Evolutionary conservation across 23 red algal species (phyloP).

Genomic region (Gracilaria gracilis): DNA sequence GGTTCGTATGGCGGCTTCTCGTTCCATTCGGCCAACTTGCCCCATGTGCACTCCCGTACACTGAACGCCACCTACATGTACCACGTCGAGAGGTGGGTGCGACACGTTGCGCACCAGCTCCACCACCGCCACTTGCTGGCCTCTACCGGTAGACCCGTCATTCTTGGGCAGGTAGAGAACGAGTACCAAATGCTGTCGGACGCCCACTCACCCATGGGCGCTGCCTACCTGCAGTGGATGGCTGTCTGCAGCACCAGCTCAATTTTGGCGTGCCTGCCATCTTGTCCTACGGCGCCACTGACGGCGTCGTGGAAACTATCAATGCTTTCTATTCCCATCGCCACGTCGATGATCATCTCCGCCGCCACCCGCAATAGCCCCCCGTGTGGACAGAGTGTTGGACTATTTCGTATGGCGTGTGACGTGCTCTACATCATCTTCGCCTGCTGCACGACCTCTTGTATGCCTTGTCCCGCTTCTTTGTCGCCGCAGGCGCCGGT

Average conservation of each 20-base stretch:
- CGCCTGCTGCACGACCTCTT: conserved; percentile 71
- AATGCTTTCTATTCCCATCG: conserved; percentile 92
- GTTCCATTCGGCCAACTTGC: conserved; percentile 65
- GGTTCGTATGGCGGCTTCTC: conserved; percentile 85
- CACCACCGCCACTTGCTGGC: conserved; percentile 59
- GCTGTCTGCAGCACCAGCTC: conserved; percentile 69
- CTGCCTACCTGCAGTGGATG: conserved; percentile 85
- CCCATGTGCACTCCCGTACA: conserved; percentile 87
- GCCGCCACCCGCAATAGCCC: conserved; percentile 67
- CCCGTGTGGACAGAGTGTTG: conserved; percentile 91
- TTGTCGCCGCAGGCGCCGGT: conserved; percentile 76
- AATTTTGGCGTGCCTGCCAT: conserved; percentile 84
- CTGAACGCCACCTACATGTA: conserved; percentile 74
- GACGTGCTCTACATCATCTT: conserved; percentile 73
- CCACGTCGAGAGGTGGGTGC: conserved; percentile 75
- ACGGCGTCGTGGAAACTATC: conserved; percentile 84
- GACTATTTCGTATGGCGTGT: conserved; percentile 94
- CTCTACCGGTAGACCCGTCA: conserved; percentile 80
- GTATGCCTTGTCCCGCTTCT: conserved; percentile 81
- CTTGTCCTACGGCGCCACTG: conserved; percentile 81
- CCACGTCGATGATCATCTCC: conserved; percentile 36
- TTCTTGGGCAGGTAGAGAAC: conserved; percentile 93
- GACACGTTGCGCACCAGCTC: conserved; percentile 38
- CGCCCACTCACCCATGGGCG: conserved; percentile 66
- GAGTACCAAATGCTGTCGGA: conserved; percentile 93